Evolutionary conservation across 1,284 basidiomycete species (phyloP).

Genomic region (Acaromyces ingoldii): DNA sequence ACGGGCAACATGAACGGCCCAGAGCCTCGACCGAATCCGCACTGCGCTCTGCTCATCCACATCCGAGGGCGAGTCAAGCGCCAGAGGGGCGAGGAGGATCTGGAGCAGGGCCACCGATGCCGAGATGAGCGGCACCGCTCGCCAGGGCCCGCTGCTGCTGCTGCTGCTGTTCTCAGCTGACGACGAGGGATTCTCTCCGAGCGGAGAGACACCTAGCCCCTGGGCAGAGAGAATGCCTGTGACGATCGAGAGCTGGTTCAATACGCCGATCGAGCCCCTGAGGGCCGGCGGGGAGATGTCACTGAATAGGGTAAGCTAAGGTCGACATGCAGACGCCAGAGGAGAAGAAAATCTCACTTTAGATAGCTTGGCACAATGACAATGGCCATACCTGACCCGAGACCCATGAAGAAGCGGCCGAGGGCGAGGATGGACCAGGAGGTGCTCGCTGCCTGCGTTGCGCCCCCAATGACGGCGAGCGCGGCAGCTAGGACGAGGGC

Average conservation of each 20-base stretch:
- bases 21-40: conserved; percentile 17
- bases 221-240: conserved; percentile 52
- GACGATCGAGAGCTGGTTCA: conserved; percentile 60
- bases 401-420: conserved; percentile 61
- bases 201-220: conserved; percentile 50
- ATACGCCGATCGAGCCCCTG: conserved; percentile 69
- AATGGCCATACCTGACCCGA: conserved; percentile 73
- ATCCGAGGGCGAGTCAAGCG: conserved; percentile 28
- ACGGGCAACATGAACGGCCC: conserved; percentile 2
- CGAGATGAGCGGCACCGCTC: conserved; percentile 49
- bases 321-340: conserved; percentile 17
- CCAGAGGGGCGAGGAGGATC: conserved; percentile 39
- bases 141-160: conserved; percentile 35
- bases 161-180: conserved; percentile 14
- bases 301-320: conserved; percentile 55
- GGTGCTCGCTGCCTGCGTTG: neutral
- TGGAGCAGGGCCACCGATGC: conserved; percentile 46
- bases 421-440: neutral
- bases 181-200: conserved; percentile 11
- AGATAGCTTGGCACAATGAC: conserved; percentile 74
- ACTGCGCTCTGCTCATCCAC: conserved; percentile 11
- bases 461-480: neutral
- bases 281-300: conserved; percentile 71
- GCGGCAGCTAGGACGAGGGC: neutral
- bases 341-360: conserved; percentile 23